Percentiles rank a stretch among this genome's conserved stretches.
Evolutionary conservation across 106 monocot species (phyloP).

Genomic region (Acanthochlamys bracteata): DNA sequence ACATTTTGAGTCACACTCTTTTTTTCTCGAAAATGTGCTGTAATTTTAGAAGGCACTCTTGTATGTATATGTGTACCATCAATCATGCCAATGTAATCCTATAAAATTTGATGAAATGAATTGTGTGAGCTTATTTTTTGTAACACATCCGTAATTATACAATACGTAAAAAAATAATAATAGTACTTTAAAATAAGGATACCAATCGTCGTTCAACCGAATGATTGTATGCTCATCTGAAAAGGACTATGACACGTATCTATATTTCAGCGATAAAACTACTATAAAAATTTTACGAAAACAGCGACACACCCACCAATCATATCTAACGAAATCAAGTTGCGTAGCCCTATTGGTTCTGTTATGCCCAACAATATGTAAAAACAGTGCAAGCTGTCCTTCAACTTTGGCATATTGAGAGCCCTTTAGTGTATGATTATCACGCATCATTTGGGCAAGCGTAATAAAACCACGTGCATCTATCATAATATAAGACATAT

Average conservation of each 20-base stretch:
- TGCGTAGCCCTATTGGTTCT: neutral
- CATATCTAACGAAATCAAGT: too few relatives aligned
- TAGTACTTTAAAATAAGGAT: neutral
- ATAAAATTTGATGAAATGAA: neutral
- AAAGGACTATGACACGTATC: neutral
- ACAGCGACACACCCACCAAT: neutral
- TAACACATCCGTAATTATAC: too few relatives aligned
- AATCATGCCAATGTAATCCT: neutral
- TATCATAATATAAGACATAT: neutral
- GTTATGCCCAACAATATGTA: neutral
- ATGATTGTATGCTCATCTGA: neutral
- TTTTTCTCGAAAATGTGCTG: neutral
- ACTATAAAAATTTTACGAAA: neutral
- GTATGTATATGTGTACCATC: neutral
- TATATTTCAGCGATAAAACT: neutral
- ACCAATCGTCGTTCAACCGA: neutral
- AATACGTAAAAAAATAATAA: neutral
- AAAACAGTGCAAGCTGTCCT: neutral
- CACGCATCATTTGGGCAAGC: neutral
- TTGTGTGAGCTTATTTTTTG: neutral
- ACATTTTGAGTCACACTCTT: conserved; percentile 8
- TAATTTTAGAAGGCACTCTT: neutral
- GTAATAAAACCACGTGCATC: neutral
- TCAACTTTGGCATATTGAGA: neutral
- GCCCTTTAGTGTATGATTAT: neutral